Evolutionary conservation across 2,329 filamentous ascomycete genomes (phyloP), one percentile per base, ranked within the genome.

Genomic region (Sphaerulina musiva): DNA sequence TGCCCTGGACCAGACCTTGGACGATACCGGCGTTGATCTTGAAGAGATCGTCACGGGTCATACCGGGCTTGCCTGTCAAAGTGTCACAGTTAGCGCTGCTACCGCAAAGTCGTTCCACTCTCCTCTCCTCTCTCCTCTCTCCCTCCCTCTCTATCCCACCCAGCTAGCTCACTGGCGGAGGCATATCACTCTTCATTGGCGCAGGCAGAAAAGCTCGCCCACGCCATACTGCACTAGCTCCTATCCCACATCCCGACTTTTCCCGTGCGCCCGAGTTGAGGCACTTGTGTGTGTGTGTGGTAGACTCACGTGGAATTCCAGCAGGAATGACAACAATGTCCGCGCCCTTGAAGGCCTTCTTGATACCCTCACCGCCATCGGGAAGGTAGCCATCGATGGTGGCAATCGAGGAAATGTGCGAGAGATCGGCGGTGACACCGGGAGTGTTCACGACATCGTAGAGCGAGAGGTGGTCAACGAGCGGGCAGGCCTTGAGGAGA

Each of bases 361-460:
- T 90, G 69, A 91, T 81, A 65, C 92, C 92, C 64, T 85, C 80
- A 51, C 57, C 58, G 63, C 95, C 84, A 72, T 83, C 82, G 65
- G 92, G 92, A 56, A 97, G 84, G 78, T 86, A 95, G 72, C 92
- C 92, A 57, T 84, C 84, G 65, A 92, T 83, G 81, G 87, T 89
- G 63, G 93, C 92, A 66, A 82, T 81, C 59, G 90, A 89, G 57
- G 92, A 95, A 76, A 98, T 97, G 81, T 98, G 93, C 58, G 91
- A 96, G 57, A 98, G 84, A 73, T 98, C 93, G 69, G 92, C 85
- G 62, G 91, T 89, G 70, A 98, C 93, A 75, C 93, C 93, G 66
- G 90, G 91, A 48, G 90, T 95, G 82, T 97, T 96, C 75, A 97
- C 92, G 64, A 98, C 91, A 95, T 98, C 93, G 80, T 96, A 98